These are phyloP conservation scores for Botrytis cinerea DNA, from an alignment of 2,329 filamentous ascomycete species.

Conservation along the genomic window DNA sequence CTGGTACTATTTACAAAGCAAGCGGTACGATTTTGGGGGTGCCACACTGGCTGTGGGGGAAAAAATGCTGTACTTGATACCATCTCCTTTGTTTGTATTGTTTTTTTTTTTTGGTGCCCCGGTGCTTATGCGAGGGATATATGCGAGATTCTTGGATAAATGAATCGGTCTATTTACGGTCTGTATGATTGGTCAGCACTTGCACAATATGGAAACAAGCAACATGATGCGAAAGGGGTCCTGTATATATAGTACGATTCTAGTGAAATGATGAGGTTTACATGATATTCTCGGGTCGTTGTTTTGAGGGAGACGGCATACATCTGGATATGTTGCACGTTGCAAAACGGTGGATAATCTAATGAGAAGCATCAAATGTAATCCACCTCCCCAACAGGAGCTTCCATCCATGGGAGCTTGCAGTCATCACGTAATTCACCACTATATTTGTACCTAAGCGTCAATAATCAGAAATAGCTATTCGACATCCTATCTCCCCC, in stretches of 20 bases:
- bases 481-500: background rate
- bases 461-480: background rate
- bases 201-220: background rate
- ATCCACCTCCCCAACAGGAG: background rate
- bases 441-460: background rate
- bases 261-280: conserved; percentile 5
- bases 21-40: conserved; percentile 6
- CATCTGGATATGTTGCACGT: background rate
- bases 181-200: conserved; percentile 10
- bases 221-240: background rate
- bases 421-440: background rate
- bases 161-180: conserved; percentile 9
- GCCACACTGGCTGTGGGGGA: background rate
- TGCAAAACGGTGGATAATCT: background rate
- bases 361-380: background rate
- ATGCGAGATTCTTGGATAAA: background rate
- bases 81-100: conserved; percentile 17
- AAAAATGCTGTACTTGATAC: conserved; percentile 7
- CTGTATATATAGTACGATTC: conserved; percentile 19
- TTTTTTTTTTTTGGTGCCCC: background rate
- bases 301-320: background rate
- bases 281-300: background rate
- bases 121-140: background rate
- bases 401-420: background rate
- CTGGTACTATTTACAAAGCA: conserved; percentile 1